These are phyloP conservation scores for Punctularia strigosozonata DNA, from an alignment of 768 basidiomycete genomes.

Conservation along the genomic window DNA sequence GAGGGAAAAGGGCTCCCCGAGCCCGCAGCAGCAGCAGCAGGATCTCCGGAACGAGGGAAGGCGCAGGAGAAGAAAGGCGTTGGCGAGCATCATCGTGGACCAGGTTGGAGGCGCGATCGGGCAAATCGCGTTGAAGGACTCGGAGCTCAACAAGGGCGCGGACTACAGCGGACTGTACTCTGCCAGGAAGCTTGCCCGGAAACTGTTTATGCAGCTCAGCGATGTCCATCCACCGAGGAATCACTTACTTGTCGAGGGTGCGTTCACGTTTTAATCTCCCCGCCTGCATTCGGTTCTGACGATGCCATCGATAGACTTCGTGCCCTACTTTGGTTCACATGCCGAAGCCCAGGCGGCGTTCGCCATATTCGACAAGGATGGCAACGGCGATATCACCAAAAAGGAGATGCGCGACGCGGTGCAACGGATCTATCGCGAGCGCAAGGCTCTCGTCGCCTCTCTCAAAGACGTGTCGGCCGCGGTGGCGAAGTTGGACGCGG, in stretches of 20 bases:
- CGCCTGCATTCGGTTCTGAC: conserved; percentile 2
- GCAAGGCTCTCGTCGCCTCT: conserved; percentile 57
- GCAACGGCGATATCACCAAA: conserved; percentile 72
- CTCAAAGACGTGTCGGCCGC: conserved; percentile 69
- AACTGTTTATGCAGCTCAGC: conserved; percentile 52
- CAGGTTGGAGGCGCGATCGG: conserved; percentile 58
- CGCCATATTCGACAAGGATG: conserved; percentile 64
- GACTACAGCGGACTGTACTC: conserved; percentile 48
- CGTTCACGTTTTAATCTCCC: conserved; percentile 6
- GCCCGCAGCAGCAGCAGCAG: too few relatives aligned
- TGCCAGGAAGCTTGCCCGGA: conserved; percentile 54
- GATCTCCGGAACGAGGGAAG: conserved; percentile 25
- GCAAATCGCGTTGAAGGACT: conserved; percentile 59
- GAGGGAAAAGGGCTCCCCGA: conserved; percentile 9
- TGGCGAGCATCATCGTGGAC: conserved; percentile 61
- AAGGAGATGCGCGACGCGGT: conserved; percentile 77
- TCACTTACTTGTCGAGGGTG: conserved; percentile 59
- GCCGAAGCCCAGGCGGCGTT: conserved; percentile 69
- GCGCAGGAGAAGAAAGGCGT: conserved; percentile 26
- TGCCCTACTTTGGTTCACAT: conserved; percentile 62
- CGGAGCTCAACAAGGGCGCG: conserved; percentile 42
- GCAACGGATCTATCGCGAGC: conserved; percentile 67
- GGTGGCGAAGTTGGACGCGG: conserved; percentile 69
- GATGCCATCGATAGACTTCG: conserved; percentile 49
- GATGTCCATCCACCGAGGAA: conserved; percentile 46